Conservation (phyloP, 2,329 filamentous ascomycete species). For the Exserohilum turcica region DNA sequence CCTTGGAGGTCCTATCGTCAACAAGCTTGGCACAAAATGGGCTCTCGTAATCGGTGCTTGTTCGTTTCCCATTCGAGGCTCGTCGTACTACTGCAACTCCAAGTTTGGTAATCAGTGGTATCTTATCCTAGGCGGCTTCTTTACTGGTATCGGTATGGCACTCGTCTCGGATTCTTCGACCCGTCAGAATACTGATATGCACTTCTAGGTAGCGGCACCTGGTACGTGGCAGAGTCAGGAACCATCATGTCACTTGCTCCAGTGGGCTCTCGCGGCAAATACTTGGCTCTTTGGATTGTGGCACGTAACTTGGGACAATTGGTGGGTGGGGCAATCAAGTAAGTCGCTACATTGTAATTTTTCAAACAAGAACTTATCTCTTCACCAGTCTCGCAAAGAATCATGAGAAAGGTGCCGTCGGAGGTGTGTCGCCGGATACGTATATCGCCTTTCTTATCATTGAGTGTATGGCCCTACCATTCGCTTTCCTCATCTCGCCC, state of each 20-base stretch:
- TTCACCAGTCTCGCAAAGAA: slow-evolving; percentile 30
- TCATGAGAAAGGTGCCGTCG: slow-evolving; percentile 33
- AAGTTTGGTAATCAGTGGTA: slow-evolving; percentile 58
- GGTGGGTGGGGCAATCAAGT: slow-evolving; percentile 54
- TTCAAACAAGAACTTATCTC: neutral
- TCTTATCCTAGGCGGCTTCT: slow-evolving; percentile 33
- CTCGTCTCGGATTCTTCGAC: too few relatives aligned
- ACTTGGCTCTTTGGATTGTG: slow-evolving; percentile 56
- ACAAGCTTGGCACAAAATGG: slow-evolving; percentile 56
- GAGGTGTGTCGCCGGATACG: slow-evolving; percentile 53
- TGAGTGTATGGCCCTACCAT: slow-evolving; percentile 53
- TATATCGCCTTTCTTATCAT: slow-evolving; percentile 57
- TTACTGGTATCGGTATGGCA: slow-evolving; percentile 39
- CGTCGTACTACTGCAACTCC: slow-evolving; percentile 57
- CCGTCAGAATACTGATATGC: too few relatives aligned
- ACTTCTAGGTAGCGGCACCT: slow-evolving; percentile 51
- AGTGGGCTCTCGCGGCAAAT: slow-evolving; percentile 54
- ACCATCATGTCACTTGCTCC: slow-evolving; percentile 57
- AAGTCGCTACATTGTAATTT: neutral
- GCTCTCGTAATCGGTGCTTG: slow-evolving; percentile 51
- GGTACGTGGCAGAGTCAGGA: slow-evolving; percentile 58
- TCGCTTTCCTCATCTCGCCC: slow-evolving; percentile 54
- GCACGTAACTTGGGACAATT: slow-evolving; percentile 55
- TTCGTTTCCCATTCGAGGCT: slow-evolving; percentile 55
- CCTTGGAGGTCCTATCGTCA: slow-evolving; percentile 53